Percentiles rank a stretch among this genome's conserved stretches.
Evolutionary conservation across 192 early-diverging fungal genomes (phyloP).

Genomic region (Podochytrium sp.): DNA sequence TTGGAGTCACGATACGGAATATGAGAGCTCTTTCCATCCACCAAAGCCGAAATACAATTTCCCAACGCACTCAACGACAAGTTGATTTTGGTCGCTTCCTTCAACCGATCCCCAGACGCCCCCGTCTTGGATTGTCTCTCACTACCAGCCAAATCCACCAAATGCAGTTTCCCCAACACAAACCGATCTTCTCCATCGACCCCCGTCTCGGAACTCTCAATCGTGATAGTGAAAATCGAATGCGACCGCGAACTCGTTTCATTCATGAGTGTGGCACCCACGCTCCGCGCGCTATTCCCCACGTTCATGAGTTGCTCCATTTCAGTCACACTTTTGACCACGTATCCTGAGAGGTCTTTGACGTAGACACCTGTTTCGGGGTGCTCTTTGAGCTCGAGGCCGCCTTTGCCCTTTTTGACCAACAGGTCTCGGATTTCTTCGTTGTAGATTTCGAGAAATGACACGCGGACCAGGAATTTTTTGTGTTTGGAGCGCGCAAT

Average conservation of each 20-base stretch:
- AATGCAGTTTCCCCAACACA: constrained; percentile 61
- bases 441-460: constrained; percentile 63
- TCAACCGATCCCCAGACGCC: constrained; percentile 62
- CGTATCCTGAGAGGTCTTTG: constrained; percentile 56
- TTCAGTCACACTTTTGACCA: constrained; percentile 64
- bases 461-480: constrained; percentile 65
- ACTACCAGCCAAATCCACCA: constrained; percentile 67
- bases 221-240: constrained; percentile 69
- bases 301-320: constrained; percentile 58
- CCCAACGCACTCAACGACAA: constrained; percentile 63
- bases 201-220: constrained; percentile 53
- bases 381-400: constrained; percentile 64
- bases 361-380: constrained; percentile 73
- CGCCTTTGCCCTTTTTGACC: constrained; percentile 40
- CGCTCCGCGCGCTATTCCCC: constrained; percentile 61
- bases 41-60: constrained; percentile 68
- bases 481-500: constrained; percentile 58
- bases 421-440: constrained; percentile 60
- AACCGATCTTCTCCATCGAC: constrained; percentile 57
- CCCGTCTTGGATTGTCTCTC: constrained; percentile 68
- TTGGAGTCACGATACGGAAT: constrained; percentile 71
- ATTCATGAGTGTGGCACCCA: constrained; percentile 71
- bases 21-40: constrained; percentile 64
- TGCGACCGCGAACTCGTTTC: constrained; percentile 61
- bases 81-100: constrained; percentile 71